These are phyloP conservation scores for Pleurotus giganteus DNA, from an alignment of 768 basidiomycete species.

Conservation along the genomic window DNA sequence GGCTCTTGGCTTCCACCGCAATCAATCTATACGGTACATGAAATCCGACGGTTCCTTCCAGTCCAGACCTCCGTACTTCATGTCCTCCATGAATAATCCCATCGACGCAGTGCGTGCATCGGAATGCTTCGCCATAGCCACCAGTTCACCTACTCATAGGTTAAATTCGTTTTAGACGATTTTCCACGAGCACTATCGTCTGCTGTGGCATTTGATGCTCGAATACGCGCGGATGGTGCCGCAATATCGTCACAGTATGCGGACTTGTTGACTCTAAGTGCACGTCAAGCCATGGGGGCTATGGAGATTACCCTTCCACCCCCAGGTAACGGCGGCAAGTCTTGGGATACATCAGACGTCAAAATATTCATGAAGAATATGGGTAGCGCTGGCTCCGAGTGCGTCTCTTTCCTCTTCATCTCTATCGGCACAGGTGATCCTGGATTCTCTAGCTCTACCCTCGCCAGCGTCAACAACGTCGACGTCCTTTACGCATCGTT, in stretches of 20 bases:
- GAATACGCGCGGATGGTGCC: constrained; percentile 33
- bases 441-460: not conserved
- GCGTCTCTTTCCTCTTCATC: constrained; percentile 24
- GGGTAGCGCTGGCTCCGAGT: constrained; percentile 31
- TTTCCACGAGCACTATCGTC: constrained; percentile 33
- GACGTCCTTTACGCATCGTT: constrained; percentile 38
- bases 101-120: constrained; percentile 27
- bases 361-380: constrained; percentile 48
- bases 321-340: constrained; percentile 17
- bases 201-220: constrained; percentile 36
- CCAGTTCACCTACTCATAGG: constrained; percentile 22
- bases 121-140: not conserved
- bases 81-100: constrained; percentile 28
- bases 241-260: constrained; percentile 37
- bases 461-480: constrained; percentile 28
- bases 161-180: constrained; percentile 37
- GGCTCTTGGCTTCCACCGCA: constrained; percentile 35
- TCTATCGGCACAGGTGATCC: constrained; percentile 3
- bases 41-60: constrained; percentile 21
- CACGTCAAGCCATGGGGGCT: constrained; percentile 43
- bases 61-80: constrained; percentile 35
- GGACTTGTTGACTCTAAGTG: constrained; percentile 38
- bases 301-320: constrained; percentile 44
- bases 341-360: constrained; percentile 38
- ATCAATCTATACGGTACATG: constrained; percentile 31